Evolutionary conservation across 352 stramenopile species (phyloP).

Genomic region (Aphanomyces cochlioides): DNA sequence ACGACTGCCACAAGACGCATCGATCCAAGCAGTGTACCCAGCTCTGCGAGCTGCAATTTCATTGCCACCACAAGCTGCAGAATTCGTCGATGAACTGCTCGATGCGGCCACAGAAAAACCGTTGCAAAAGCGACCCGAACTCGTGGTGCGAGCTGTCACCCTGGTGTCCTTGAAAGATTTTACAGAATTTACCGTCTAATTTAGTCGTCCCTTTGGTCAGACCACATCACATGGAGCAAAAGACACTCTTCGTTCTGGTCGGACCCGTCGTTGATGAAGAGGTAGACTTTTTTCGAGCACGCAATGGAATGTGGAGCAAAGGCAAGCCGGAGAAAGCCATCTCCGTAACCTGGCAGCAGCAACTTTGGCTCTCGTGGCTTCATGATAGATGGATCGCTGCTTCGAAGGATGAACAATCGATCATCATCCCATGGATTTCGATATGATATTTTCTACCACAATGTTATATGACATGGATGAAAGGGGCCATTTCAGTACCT

Average conservation of each 20-base stretch:
- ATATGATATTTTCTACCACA: conserved; percentile 86
- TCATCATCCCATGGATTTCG: conserved; percentile 88
- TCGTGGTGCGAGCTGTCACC: not conserved
- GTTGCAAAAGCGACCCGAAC: not conserved
- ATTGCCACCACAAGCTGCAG: not conserved
- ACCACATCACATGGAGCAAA: conserved; percentile 73
- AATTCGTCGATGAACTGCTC: not conserved
- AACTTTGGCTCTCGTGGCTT: conserved; percentile 56
- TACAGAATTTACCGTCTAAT: not conserved
- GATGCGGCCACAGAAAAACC: not conserved
- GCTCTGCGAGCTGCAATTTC: not conserved
- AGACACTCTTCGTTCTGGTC: conserved; percentile 93
- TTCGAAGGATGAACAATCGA: conserved; percentile 80
- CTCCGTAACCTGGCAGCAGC: conserved; percentile 33
- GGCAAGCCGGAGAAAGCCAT: conserved; percentile 30
- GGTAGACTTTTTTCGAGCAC: conserved; percentile 71
- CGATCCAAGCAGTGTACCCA: not conserved
- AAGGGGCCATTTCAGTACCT: conserved; percentile 30
- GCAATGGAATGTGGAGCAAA: conserved; percentile 29
- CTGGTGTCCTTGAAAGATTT: not conserved
- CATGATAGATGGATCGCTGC: conserved; percentile 68
- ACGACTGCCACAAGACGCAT: not conserved
- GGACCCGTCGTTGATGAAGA: conserved; percentile 91
- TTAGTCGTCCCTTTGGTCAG: conserved; percentile 1
- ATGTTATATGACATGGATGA: not conserved